Conservation (phyloP, 2,329 filamentous ascomycete species). For the Cucurbitaria berberidis region DNA sequence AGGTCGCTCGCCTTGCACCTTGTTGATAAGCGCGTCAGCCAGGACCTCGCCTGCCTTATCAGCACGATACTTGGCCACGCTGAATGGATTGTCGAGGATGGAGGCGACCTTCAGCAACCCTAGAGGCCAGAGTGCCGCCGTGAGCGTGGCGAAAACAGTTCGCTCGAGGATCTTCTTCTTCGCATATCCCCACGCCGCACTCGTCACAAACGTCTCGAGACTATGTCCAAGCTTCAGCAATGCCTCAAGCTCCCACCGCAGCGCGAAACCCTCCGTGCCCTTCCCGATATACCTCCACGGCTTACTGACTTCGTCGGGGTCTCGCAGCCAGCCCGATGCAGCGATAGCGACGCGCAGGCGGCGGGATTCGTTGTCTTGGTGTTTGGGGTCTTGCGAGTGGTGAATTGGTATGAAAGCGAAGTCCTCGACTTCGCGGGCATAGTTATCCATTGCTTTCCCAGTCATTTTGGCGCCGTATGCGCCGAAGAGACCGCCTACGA, state of each 20-base stretch:
- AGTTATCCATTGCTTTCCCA: slow-evolving; percentile 85
- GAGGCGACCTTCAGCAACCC: slow-evolving; percentile 56
- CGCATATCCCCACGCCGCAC: slow-evolving; percentile 78
- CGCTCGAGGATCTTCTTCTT: slow-evolving; percentile 75
- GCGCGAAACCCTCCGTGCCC: slow-evolving; percentile 77
- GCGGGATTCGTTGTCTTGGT: slow-evolving; percentile 55
- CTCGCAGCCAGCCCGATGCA: slow-evolving; percentile 79
- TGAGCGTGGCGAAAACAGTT: slow-evolving; percentile 56
- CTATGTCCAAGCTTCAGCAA: slow-evolving; percentile 78
- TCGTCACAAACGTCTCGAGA: slow-evolving; percentile 78
- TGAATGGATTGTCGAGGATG: slow-evolving; percentile 82
- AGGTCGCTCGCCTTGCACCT: slow-evolving; percentile 79
- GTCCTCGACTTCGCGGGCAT: slow-evolving; percentile 83
- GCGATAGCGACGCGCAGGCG: slow-evolving; percentile 79
- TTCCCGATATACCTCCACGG: slow-evolving; percentile 80
- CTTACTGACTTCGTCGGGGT: slow-evolving; percentile 72
- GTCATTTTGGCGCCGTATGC: slow-evolving; percentile 88
- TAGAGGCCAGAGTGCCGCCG: slow-evolving; percentile 58
- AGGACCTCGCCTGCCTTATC: slow-evolving; percentile 82
- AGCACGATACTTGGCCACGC: slow-evolving; percentile 74
- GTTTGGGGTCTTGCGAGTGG: slow-evolving; percentile 53
- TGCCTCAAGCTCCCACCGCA: slow-evolving; percentile 82
- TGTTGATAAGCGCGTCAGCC: slow-evolving; percentile 82
- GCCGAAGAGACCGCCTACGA: slow-evolving; percentile 86
- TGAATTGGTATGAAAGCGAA: slow-evolving; percentile 81